phyloP scores from a whole-genome alignment of 441 rosid genomes.

The Corymbia calophylla region DNA sequence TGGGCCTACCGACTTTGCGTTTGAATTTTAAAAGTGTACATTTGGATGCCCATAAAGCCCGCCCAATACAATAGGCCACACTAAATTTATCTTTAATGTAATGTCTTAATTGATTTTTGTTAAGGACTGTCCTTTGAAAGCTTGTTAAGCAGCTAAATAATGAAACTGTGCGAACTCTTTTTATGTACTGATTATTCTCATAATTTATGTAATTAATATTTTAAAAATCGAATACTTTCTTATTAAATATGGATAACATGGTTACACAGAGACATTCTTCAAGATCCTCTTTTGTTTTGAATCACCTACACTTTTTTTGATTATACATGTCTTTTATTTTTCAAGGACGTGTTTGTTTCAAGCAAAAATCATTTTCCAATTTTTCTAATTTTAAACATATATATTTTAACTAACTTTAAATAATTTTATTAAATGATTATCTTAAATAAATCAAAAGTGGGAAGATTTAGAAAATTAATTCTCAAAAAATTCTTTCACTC shows the following conservation, averaged over 20 bases:
- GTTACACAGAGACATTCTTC: neutral
- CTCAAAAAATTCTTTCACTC: neutral
- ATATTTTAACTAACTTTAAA: neutral
- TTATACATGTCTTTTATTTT: too few relatives aligned
- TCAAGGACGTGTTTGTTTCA: neutral
- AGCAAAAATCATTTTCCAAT: neutral
- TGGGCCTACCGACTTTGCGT: neutral
- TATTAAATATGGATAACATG: neutral
- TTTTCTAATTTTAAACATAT: neutral
- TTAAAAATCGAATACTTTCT: neutral
- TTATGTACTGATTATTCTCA: neutral
- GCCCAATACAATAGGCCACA: neutral
- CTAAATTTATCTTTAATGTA: neutral
- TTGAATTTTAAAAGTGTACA: neutral
- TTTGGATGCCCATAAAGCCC: neutral
- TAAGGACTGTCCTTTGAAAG: neutral
- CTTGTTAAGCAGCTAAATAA: neutral
- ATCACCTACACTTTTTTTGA: neutral
- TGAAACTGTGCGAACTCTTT: neutral
- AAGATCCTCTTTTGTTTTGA: neutral
- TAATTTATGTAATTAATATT: too few relatives aligned
- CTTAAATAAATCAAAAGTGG: neutral
- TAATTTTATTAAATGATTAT: neutral
- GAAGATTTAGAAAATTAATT: neutral
- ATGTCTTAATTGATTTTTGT: neutral